Evolutionary conservation across 768 basidiomycete genomes (phyloP), one percentile per base, ranked within the genome.

Genomic region (Boletus rubroflammeus): DNA sequence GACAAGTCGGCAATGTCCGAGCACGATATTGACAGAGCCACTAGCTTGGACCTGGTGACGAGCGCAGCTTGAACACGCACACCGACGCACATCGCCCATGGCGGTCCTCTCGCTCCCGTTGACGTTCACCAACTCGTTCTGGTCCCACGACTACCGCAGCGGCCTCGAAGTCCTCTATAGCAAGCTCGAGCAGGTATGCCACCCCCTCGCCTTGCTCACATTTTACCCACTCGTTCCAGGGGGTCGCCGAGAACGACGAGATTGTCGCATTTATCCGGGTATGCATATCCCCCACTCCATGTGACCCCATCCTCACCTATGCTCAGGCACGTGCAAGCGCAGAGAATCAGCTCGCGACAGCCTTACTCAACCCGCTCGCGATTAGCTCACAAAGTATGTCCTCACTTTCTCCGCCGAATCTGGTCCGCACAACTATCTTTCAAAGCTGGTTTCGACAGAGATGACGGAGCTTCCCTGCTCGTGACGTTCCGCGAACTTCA

Each of bases 81-180:
- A 21, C 6, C 7, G 6, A 19, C 50, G 14, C 23, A 31, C 32
- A 36, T 42, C 54, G 68, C 50, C 46, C 66, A 94, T 95, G 93
- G 88, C 92, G 57, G 88, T 91, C 59, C 75, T 96, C 58, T 90
- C 92, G 41, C 82, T 95, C 65, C 93, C 93, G n/a, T 77, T 92
- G 54, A 81, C 81, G 15, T 97, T 97, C 69, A 83, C 79, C 52
- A 95, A 96, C 70, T 94, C 93, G 29, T 97, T 97, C 76, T 97
- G 94, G 94, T 82, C 93, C 15, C 87, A 91, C 69, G 92, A 94
- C 75, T 94, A 92, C 67, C 79, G 90, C 42, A 81, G 75, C 55
- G 94, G 93, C 32, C 78, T 97, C 28, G 84, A 96, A 58, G 81
- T 88, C 23, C 72, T 93, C 31, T 92, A 83, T 67, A 70, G 65